Evolutionary conservation across 352 stramenopile genomes (phyloP).

Genomic region (Achlya hypogyna): DNA sequence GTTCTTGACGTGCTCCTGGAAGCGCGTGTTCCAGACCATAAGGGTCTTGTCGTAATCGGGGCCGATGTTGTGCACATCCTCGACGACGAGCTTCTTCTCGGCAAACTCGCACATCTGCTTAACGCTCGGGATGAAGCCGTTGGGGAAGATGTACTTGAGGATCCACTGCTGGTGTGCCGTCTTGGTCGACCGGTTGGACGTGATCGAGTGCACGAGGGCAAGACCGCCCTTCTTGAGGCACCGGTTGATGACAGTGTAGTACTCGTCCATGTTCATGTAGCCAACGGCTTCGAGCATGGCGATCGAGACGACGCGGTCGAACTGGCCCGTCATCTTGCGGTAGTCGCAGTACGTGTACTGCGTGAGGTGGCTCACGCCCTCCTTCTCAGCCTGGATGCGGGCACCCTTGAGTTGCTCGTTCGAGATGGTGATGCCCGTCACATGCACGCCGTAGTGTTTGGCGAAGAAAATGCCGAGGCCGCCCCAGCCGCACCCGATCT

Average conservation of each 20-base stretch:
- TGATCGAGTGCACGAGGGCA: conserved; percentile 74
- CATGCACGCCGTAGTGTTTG: conserved; percentile 79
- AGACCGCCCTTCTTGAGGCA: conserved; percentile 75
- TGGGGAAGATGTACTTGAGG: conserved; percentile 88
- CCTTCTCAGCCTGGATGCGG: conserved; percentile 58
- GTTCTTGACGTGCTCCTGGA: conserved; percentile 70
- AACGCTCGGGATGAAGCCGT: conserved; percentile 75
- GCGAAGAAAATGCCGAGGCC: conserved; percentile 80
- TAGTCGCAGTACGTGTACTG: conserved; percentile 89
- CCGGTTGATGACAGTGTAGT: conserved; percentile 72
- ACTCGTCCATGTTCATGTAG: conserved; percentile 83
- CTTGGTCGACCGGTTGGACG: conserved; percentile 76
- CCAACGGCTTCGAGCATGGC: conserved; percentile 86
- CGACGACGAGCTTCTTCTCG: conserved; percentile 70
- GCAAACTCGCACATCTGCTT: conserved; percentile 64
- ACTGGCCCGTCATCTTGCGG: conserved; percentile 78
- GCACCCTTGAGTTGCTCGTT: conserved; percentile 86
- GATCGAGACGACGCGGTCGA: conserved; percentile 82
- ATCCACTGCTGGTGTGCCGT: conserved; percentile 80
- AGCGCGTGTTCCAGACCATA: conserved; percentile 82
- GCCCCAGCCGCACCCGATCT: conserved; percentile 87
- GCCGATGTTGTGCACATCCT: conserved; percentile 80
- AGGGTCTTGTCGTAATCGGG: conserved; percentile 87
- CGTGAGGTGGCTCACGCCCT: conserved; percentile 74
- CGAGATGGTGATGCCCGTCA: conserved; percentile 85